Conservation (phyloP, 176 grass and related monocot genomes). For the Triticum timopheevii region DNA sequence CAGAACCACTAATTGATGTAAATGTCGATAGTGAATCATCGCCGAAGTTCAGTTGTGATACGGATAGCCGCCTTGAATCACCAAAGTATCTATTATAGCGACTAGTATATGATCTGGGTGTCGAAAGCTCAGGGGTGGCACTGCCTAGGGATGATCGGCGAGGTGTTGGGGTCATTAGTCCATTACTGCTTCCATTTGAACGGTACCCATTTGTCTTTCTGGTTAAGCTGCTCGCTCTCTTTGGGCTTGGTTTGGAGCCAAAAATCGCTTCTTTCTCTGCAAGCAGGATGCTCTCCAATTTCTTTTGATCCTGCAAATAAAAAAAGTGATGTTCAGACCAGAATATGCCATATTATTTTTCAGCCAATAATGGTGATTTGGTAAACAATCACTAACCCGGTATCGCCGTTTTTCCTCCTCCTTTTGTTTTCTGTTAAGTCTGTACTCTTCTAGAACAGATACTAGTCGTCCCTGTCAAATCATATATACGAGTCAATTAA, state of each 20-base stretch:
- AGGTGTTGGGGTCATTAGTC: constrained; percentile 80
- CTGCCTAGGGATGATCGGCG: constrained; percentile 60
- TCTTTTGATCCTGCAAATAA: constrained; percentile 80
- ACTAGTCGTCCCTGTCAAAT: constrained; percentile 70
- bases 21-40: constrained; percentile 90
- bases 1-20: constrained; percentile 95
- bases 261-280: constrained; percentile 75
- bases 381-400: constrained; percentile 60
- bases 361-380: not conserved
- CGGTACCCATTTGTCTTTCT: constrained; percentile 64
- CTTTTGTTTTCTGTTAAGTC: constrained; percentile 67
- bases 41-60: constrained; percentile 65
- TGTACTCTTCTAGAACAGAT: constrained; percentile 94
- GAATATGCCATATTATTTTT: not conserved
- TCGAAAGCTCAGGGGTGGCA: constrained; percentile 82
- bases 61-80: constrained; percentile 61
- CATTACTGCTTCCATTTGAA: constrained; percentile 53
- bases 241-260: constrained; percentile 67
- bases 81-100: constrained; percentile 72
- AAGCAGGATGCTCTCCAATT: constrained; percentile 78
- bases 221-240: constrained; percentile 60
- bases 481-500: not conserved
- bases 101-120: constrained; percentile 80
- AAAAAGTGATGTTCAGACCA: not conserved
- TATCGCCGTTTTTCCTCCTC: constrained; percentile 73